Evolutionary conservation across 257 asterid genomes (phyloP).

Genomic region (Avicennia marina): DNA sequence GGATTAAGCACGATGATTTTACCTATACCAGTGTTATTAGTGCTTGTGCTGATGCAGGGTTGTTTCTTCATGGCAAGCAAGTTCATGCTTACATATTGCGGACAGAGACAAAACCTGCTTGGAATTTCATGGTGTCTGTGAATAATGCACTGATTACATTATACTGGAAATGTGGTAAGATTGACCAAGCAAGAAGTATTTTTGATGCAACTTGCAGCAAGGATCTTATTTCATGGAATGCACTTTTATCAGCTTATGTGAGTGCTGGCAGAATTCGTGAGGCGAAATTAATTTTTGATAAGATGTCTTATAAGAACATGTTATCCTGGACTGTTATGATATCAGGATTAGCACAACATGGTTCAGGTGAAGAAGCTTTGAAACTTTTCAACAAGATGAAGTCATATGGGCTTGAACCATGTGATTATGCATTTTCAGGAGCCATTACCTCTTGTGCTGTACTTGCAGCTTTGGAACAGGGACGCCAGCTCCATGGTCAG

Average conservation of each 20-base stretch:
- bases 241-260: conserved; percentile 57
- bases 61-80: conserved; percentile 61
- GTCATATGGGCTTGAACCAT: conserved; percentile 45
- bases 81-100: conserved; percentile 55
- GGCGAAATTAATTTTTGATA: conserved; percentile 44
- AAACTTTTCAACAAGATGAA: conserved; percentile 58
- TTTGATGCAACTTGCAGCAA: conserved; percentile 38
- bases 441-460: conserved; percentile 67
- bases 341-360: conserved; percentile 62
- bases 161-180: conserved; percentile 57
- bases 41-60: conserved; percentile 52
- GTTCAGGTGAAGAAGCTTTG: conserved; percentile 61
- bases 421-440: conserved; percentile 69
- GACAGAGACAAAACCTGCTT: conserved; percentile 33
- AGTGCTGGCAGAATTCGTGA: conserved; percentile 39
- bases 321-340: conserved; percentile 64
- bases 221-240: conserved; percentile 71
- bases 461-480: conserved; percentile 65
- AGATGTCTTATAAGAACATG: conserved; percentile 42
- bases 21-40: conserved; percentile 57
- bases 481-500: conserved; percentile 68
- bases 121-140: conserved; percentile 44
- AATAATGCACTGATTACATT: conserved; percentile 55
- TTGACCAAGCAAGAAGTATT: conserved; percentile 43
- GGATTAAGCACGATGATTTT: conserved; percentile 53